Conservation (phyloP, 129 eudicot genomes). For the Artemisia tridentata region DNA sequence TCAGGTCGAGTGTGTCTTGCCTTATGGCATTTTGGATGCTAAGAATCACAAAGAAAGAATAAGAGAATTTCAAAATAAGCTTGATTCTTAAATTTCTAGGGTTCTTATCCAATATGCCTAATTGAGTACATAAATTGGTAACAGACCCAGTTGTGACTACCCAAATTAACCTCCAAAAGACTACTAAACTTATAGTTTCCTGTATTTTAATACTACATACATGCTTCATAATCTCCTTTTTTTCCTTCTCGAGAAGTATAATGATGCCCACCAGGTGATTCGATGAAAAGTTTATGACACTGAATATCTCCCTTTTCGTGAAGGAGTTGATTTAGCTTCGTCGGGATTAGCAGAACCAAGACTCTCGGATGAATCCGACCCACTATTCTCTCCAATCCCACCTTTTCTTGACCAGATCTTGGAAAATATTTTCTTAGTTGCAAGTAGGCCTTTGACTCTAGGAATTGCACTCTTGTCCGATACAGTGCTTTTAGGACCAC, state of each 20-base stretch:
- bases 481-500: slow-evolving; percentile 33
- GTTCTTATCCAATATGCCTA: slow-evolving; percentile 25
- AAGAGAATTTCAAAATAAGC: slow-evolving; percentile 16
- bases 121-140: slow-evolving; percentile 30
- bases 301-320: slow-evolving; percentile 67
- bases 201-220: slow-evolving; percentile 20
- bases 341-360: slow-evolving; percentile 70
- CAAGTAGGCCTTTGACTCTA: slow-evolving; percentile 69
- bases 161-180: slow-evolving; percentile 15
- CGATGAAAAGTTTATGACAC: slow-evolving; percentile 52
- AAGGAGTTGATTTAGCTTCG: slow-evolving; percentile 66
- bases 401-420: slow-evolving; percentile 77
- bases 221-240: slow-evolving; percentile 27
- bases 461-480: slow-evolving; percentile 54
- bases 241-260: slow-evolving; percentile 7
- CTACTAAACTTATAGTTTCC: slow-evolving; percentile 11
- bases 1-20: too few relatives aligned
- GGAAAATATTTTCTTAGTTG: slow-evolving; percentile 65
- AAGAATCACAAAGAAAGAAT: slow-evolving; percentile 2
- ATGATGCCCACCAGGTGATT: slow-evolving; percentile 12
- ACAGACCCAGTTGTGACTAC: slow-evolving; percentile 1
- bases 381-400: slow-evolving; percentile 68
- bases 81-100: slow-evolving; percentile 20
- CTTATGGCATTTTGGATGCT: too few relatives aligned
- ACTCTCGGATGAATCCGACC: slow-evolving; percentile 91